A percentile compares a stretch with the other conserved stretches of the same genome.
These are phyloP conservation scores for Chlamydomonas incerta DNA, from an alignment of 139 green algal genomes.

Conservation along the genomic window DNA sequence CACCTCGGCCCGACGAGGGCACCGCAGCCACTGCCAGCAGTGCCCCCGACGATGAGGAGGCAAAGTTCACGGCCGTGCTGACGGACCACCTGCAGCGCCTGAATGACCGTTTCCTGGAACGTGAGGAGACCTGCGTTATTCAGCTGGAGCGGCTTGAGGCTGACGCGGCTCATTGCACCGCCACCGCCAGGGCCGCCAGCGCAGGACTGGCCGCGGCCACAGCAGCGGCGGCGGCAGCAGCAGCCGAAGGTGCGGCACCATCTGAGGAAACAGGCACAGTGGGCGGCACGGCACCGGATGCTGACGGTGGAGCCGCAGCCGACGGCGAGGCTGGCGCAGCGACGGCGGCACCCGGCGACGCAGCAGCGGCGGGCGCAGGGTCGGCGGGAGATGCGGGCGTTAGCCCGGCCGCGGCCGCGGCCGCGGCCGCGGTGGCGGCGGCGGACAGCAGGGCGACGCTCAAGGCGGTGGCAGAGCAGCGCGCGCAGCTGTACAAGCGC, in stretches of 20 bases:
- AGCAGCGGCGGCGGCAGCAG: background rate
- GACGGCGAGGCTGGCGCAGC: background rate
- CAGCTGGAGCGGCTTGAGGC: constrained; percentile 52
- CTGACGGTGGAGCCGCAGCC: background rate
- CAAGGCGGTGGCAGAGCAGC: constrained; percentile 17
- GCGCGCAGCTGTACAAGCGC: constrained; percentile 47
- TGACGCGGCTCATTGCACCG: constrained; percentile 7
- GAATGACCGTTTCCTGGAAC: constrained; percentile 84
- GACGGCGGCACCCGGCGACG: background rate
- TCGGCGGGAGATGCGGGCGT: background rate
- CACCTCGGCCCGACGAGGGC: background rate
- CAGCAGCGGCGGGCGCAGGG: background rate
- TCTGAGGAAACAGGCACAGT: background rate
- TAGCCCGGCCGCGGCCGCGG: background rate
- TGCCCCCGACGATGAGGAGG: constrained; percentile 54
- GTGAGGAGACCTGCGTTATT: constrained; percentile 83
- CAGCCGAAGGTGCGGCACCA: no score
- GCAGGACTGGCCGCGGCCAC: background rate
- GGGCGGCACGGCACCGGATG: background rate
- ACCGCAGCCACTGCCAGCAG: background rate
- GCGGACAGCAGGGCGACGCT: background rate
- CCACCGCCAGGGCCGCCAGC: background rate
- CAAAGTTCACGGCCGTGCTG: constrained; percentile 61
- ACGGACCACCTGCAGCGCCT: constrained; percentile 69
- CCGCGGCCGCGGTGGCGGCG: background rate